Evolutionary conservation across 2,329 filamentous ascomycete genomes (phyloP).

Genomic region (Ceratocystis cacaofunesta): DNA sequence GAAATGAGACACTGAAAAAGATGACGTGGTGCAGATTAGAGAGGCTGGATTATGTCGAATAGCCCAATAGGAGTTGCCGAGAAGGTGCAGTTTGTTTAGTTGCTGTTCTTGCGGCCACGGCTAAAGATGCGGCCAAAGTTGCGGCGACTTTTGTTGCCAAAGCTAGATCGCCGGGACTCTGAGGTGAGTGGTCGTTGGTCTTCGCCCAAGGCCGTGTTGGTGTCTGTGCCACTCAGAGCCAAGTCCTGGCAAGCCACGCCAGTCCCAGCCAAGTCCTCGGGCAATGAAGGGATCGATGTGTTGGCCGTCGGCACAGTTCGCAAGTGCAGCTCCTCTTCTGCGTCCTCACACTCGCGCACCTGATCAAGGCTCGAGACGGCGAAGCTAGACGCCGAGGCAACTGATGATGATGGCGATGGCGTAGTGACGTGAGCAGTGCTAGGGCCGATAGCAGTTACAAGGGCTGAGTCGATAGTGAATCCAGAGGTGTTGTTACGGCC

Average conservation of each 20-base stretch:
- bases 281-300: slow-evolving; percentile 5
- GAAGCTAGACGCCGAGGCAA: neutral
- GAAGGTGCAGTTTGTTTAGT: neutral
- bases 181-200: slow-evolving; percentile 11
- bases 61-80: neutral
- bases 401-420: slow-evolving; percentile 5
- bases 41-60: neutral
- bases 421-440: slow-evolving; percentile 5
- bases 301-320: neutral
- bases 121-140: slow-evolving; percentile 8
- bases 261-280: neutral
- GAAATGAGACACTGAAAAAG: slow-evolving; percentile 4
- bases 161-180: slow-evolving; percentile 6
- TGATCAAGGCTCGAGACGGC: neutral
- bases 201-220: neutral
- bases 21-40: neutral
- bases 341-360: neutral
- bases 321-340: neutral
- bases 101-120: slow-evolving; percentile 11
- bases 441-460: slow-evolving; percentile 11
- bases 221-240: neutral
- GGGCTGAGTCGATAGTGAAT: slow-evolving; percentile 11
- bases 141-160: slow-evolving; percentile 8
- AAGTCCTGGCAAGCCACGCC: neutral
- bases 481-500: slow-evolving; percentile 1